Evolutionary conservation across 805 yeast species (phyloP), one percentile per base, ranked within the genome.

Genomic region (Cephaloascus albidus): DNA sequence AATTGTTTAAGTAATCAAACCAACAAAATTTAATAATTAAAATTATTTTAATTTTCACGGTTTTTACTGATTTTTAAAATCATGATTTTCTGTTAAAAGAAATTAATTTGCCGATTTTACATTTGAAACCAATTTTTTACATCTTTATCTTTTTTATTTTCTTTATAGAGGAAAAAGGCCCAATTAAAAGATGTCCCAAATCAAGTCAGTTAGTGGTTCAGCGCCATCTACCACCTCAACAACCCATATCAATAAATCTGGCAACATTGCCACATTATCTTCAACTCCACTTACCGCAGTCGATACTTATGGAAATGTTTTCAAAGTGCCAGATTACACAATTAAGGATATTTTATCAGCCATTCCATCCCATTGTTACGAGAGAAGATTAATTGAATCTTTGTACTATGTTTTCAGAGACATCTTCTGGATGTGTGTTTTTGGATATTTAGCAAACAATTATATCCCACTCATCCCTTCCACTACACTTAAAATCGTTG

Each of bases 311-410:
- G 84, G 84, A 37, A 63, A 71, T 19, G 70, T 60, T 18, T 77
- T 76, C 54, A 63, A 66, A 38, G 83, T 71, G 3, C 84, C 84
- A n/a, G 80, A 77, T 48, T 77, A 61, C 58, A 60, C 80, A 43
- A 76, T 77, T 52, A 72, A 70, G 55, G 80, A 76, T 43, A 66
- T 77, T 39, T 58, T 77, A 43, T 61, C 65, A 38, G 77, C 76
- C 30, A 76, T 77, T 47, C 84, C 84, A 46, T 68, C 70, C 44
- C 76, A 75, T 45, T 77, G 84, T 49, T 77, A 75, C 49, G 70
- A 77, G 45, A 68, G 81, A 60, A 63, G 72, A 16, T 55, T 73
- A 38, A 44, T 61, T 33, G 65, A 61, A 45, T 75, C 81, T 3
- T 51, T 77, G 36, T 64, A 62, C 33, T 77, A 72, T 43, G 82